Conservation (phyloP, 805 yeast genomes). For the Isabelozyma pseudorhagii region DNA sequence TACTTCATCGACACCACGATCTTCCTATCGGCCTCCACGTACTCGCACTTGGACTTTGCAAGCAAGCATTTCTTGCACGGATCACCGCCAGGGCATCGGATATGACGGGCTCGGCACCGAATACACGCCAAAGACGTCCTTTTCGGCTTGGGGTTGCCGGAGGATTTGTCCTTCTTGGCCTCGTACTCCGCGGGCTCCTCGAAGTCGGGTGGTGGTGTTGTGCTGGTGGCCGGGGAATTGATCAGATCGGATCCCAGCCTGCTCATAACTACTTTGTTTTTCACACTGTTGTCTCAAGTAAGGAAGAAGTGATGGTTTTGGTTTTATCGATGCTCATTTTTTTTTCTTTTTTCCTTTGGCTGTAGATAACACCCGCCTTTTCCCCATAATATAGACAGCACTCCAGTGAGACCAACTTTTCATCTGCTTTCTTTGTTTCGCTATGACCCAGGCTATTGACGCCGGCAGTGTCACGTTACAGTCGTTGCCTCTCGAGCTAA, state of each 20-base stretch:
- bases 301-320: too few relatives aligned
- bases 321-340: too few relatives aligned
- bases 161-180: background rate
- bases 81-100: constrained; percentile 74
- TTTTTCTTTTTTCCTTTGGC: too few relatives aligned
- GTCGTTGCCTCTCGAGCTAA: constrained; percentile 9
- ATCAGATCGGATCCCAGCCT: background rate
- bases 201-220: background rate
- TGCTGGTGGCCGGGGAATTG: background rate
- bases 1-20: constrained; percentile 72
- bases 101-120: constrained; percentile 68
- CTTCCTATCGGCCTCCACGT: constrained; percentile 68
- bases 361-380: too few relatives aligned
- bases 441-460: too few relatives aligned
- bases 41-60: constrained; percentile 62
- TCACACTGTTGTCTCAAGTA: too few relatives aligned
- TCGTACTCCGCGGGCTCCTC: background rate
- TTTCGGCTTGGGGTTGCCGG: constrained; percentile 17
- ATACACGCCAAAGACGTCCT: constrained; percentile 50
- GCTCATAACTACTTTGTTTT: background rate
- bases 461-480: background rate
- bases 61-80: constrained; percentile 64
- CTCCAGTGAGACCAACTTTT: too few relatives aligned
- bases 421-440: too few relatives aligned
- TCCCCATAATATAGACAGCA: too few relatives aligned